phyloP scores from a whole-genome alignment of 805 yeast species.

The Candida namnaoensis region DNA sequence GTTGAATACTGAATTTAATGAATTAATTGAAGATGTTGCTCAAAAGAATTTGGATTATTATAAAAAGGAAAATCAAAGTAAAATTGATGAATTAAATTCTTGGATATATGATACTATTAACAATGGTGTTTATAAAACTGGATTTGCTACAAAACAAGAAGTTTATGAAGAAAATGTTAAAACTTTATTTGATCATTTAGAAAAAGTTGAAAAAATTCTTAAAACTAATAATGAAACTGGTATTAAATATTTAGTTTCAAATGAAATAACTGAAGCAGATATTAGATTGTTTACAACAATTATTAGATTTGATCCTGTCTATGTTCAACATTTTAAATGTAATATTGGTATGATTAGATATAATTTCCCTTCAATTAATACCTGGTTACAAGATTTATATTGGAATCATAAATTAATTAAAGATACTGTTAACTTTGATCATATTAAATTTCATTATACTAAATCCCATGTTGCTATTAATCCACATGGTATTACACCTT shows the following conservation, averaged over 20 bases:
- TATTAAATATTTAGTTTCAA: slow-evolving; percentile 45
- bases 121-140: slow-evolving; percentile 90
- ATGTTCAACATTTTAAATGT: slow-evolving; percentile 93
- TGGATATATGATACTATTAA: slow-evolving; percentile 84
- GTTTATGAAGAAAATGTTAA: slow-evolving; percentile 65
- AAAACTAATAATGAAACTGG: slow-evolving; percentile 25
- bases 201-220: slow-evolving; percentile 58
- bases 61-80: slow-evolving; percentile 41
- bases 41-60: slow-evolving; percentile 49
- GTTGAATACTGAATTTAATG: slow-evolving; percentile 66
- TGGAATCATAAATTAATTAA: slow-evolving; percentile 70
- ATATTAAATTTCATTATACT: slow-evolving; percentile 87
- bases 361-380: slow-evolving; percentile 70
- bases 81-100: slow-evolving; percentile 70
- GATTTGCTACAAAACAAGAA: slow-evolving; percentile 80
- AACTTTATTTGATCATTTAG: slow-evolving; percentile 57
- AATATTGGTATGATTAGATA: slow-evolving; percentile 72
- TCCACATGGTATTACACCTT: slow-evolving; percentile 76
- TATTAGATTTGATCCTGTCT: slow-evolving; percentile 86
- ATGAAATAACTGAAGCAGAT: slow-evolving; percentile 81
- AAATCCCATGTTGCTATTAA: slow-evolving; percentile 76
- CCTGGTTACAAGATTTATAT: slow-evolving; percentile 77
- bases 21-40: slow-evolving; percentile 35
- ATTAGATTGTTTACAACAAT: slow-evolving; percentile 81
- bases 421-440: slow-evolving; percentile 78